Evolutionary conservation across 257 asterid species (phyloP).

Genomic region (Osmanthus fragrans): DNA sequence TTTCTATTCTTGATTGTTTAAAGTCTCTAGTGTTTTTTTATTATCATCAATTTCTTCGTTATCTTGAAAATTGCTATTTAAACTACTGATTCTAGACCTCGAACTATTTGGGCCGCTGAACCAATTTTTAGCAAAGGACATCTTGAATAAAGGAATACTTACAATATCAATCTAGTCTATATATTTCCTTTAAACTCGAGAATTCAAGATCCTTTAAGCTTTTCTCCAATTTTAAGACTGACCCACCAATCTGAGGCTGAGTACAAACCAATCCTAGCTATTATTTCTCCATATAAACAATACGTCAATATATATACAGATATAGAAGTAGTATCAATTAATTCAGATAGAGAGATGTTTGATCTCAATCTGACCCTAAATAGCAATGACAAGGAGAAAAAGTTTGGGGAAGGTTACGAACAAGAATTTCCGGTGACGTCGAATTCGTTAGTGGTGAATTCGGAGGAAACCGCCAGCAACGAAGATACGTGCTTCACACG

Average conservation of each 20-base stretch:
- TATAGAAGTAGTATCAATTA: background rate
- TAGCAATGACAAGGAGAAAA: conserved; percentile 26
- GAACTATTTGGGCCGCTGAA: too few relatives aligned
- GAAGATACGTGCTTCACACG: conserved; percentile 52
- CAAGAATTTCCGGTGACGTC: conserved; percentile 43
- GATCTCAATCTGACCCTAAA: conserved; percentile 61
- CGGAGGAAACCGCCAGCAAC: conserved; percentile 48
- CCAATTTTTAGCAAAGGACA: too few relatives aligned
- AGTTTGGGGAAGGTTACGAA: conserved; percentile 20
- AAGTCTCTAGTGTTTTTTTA: too few relatives aligned
- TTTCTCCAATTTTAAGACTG: background rate
- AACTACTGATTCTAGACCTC: too few relatives aligned
- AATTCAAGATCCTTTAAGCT: conserved; percentile 18
- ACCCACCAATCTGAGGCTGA: background rate
- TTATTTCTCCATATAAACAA: background rate
- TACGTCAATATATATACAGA: background rate
- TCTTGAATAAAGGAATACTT: too few relatives aligned
- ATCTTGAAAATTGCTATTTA: too few relatives aligned
- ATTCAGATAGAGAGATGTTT: conserved; percentile 34
- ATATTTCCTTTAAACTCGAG: background rate
- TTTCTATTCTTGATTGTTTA: background rate
- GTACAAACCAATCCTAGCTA: background rate
- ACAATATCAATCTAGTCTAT: too few relatives aligned
- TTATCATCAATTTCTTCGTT: too few relatives aligned
- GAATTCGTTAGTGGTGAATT: conserved; percentile 47